phyloP scores from a whole-genome alignment of 495 filamentous ascomycete species.

The Penicillium lagena region DNA sequence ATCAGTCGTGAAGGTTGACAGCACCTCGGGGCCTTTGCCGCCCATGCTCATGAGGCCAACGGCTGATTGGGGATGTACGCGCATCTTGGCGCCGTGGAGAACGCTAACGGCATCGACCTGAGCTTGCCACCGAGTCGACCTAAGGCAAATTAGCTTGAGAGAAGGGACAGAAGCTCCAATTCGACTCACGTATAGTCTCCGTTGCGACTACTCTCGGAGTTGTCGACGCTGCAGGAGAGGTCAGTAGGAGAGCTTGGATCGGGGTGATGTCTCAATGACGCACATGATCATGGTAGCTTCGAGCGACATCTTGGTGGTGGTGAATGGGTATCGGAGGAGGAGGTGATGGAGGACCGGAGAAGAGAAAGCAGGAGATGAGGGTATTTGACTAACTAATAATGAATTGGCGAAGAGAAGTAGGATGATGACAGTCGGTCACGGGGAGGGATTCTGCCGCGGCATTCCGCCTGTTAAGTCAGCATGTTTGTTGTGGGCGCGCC shows the following conservation, averaged over 20 bases:
- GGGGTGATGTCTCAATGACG: slow-evolving; percentile 18
- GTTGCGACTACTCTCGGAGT: slow-evolving; percentile 95
- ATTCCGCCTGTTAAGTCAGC: slow-evolving; percentile 7
- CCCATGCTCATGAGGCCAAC: slow-evolving; percentile 99
- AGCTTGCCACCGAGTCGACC: slow-evolving; percentile 89
- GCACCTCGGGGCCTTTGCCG: slow-evolving; percentile 90
- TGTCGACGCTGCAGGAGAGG: slow-evolving; percentile 66
- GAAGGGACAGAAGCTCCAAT: slow-evolving; percentile 7
- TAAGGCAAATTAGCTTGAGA: slow-evolving; percentile 14
- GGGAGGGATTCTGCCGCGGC: slow-evolving; percentile 18
- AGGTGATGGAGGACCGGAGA: slow-evolving; percentile 1
- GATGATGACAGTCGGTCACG: slow-evolving; percentile 12
- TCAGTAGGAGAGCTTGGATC: slow-evolving; percentile 18
- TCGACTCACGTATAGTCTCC: slow-evolving; percentile 71
- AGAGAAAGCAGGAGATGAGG: background rate
- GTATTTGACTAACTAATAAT: too few relatives aligned
- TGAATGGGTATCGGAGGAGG: background rate
- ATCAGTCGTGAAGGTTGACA: slow-evolving; percentile 91
- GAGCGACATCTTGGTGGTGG: slow-evolving; percentile 54
- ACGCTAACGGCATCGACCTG: slow-evolving; percentile 92
- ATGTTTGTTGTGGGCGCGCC: slow-evolving; percentile 27
- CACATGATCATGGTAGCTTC: slow-evolving; percentile 74
- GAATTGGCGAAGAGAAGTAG: background rate
- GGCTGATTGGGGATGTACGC: slow-evolving; percentile 90
- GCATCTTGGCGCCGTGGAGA: slow-evolving; percentile 89